Percentiles rank a stretch among this genome's conserved stretches.
phyloP scores from a whole-genome alignment of 805 yeast species.

The Ogataea trehalophila region DNA sequence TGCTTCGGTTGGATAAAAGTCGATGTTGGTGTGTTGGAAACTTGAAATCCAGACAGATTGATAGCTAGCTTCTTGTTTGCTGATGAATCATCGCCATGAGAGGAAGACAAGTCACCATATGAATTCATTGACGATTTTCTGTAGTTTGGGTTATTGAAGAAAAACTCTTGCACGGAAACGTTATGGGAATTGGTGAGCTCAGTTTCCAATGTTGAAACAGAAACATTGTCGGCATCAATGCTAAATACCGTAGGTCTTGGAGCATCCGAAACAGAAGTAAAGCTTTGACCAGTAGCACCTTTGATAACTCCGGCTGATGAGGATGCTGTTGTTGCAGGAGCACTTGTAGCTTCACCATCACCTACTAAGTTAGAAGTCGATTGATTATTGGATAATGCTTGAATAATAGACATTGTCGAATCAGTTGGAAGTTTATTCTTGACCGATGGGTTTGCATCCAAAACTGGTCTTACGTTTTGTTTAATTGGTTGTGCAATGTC shows the following conservation, averaged over 20 bases:
- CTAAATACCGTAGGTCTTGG: neutral
- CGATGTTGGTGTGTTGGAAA: conserved; percentile 9
- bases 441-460: conserved; percentile 2
- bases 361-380: conserved; percentile 8
- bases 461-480: neutral
- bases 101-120: conserved; percentile 11
- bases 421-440: conserved; percentile 7
- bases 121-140: conserved; percentile 11
- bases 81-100: conserved; percentile 6
- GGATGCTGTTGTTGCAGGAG: neutral
- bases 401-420: conserved; percentile 23
- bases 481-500: conserved; percentile 25
- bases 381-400: conserved; percentile 16
- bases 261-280: neutral
- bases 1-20: conserved; percentile 26
- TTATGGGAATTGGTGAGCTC: conserved; percentile 8
- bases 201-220: conserved; percentile 11
- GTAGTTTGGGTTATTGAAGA: conserved; percentile 33
- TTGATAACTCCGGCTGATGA: too few relatives aligned
- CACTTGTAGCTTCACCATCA: neutral
- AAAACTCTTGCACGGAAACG: conserved; percentile 52
- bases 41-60: conserved; percentile 6
- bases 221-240: conserved; percentile 13
- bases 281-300: too few relatives aligned
- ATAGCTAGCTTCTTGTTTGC: conserved; percentile 1